Evolutionary conservation across 73 alveolate species (phyloP).

Genomic region (Blepharisma japonicum): DNA sequence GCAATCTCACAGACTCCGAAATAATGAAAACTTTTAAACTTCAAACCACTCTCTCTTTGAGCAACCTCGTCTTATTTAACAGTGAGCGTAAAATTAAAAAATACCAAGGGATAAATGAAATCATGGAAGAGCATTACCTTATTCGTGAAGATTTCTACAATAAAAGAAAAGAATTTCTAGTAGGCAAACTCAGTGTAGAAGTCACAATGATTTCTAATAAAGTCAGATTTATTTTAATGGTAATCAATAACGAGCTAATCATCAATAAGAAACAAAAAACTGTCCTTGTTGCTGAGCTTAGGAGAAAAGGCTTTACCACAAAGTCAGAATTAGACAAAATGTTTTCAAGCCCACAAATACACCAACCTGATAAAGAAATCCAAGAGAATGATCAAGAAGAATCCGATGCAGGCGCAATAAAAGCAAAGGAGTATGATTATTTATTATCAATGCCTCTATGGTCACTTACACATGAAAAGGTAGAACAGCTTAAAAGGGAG

Average conservation of each 20-base stretch:
- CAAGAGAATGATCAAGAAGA: constrained; percentile 39
- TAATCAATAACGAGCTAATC: constrained; percentile 64
- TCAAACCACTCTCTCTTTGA: constrained; percentile 55
- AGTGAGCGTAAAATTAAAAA: constrained; percentile 67
- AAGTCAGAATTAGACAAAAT: constrained; percentile 46
- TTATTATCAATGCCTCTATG: constrained; percentile 89
- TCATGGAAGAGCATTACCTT: constrained; percentile 81
- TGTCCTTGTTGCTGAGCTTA: constrained; percentile 51
- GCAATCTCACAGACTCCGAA: constrained; percentile 42
- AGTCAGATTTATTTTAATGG: constrained; percentile 77
- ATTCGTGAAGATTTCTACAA: constrained; percentile 75
- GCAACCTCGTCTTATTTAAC: constrained; percentile 88
- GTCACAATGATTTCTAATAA: constrained; percentile 87
- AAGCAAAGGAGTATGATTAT: constrained; percentile 78
- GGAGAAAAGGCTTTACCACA: constrained; percentile 49
- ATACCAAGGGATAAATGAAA: constrained; percentile 72
- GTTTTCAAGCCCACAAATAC: constrained; percentile 48
- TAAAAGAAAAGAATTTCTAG: constrained; percentile 92
- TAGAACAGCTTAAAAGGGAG: constrained; percentile 73
- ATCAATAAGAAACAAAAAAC: constrained; percentile 68
- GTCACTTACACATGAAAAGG: constrained; percentile 89
- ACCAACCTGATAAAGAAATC: constrained; percentile 34
- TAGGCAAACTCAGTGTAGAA: constrained; percentile 89
- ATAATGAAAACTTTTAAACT: constrained; percentile 78
- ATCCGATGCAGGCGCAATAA: constrained; percentile 40